Percentiles rank a stretch among this genome's conserved stretches.
Evolutionary conservation across 345 rosid species (phyloP).

Genomic region (Salix brachista): DNA sequence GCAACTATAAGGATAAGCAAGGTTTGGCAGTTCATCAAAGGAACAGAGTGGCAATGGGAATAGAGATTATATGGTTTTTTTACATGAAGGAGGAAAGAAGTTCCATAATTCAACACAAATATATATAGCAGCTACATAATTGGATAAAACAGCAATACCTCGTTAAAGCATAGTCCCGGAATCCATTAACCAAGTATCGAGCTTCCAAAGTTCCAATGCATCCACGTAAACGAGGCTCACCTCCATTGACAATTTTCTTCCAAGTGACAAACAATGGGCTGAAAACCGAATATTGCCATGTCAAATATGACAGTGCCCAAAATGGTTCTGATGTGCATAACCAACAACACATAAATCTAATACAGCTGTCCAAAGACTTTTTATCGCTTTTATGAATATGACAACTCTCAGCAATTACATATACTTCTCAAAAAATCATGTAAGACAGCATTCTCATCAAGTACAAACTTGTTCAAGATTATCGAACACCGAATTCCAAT

Average conservation of each 20-base stretch:
- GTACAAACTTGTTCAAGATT: not conserved
- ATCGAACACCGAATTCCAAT: not conserved
- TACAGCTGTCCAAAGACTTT: too few species aligned
- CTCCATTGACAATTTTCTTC: constrained; percentile 84
- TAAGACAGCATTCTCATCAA: not conserved
- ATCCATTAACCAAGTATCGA: constrained; percentile 72
- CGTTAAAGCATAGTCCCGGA: constrained; percentile 87
- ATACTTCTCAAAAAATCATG: not conserved
- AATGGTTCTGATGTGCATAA: not conserved
- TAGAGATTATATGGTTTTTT: not conserved
- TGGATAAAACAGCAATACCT: constrained; percentile 45
- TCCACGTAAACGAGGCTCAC: constrained; percentile 96
- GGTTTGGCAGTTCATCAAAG: not conserved
- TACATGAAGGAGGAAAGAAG: not conserved
- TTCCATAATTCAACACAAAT: not conserved
- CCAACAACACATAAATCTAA: not conserved
- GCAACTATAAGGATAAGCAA: not conserved
- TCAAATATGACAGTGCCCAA: not conserved
- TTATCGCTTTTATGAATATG: not conserved
- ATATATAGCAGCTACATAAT: not conserved
- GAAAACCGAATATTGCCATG: constrained; percentile 19
- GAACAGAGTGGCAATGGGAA: not conserved
- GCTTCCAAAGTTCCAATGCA: constrained; percentile 97
- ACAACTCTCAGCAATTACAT: not conserved
- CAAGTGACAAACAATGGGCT: constrained; percentile 98